Conservation (phyloP, 2,329 filamentous ascomycete species). For the Scytalidium lignicola region DNA sequence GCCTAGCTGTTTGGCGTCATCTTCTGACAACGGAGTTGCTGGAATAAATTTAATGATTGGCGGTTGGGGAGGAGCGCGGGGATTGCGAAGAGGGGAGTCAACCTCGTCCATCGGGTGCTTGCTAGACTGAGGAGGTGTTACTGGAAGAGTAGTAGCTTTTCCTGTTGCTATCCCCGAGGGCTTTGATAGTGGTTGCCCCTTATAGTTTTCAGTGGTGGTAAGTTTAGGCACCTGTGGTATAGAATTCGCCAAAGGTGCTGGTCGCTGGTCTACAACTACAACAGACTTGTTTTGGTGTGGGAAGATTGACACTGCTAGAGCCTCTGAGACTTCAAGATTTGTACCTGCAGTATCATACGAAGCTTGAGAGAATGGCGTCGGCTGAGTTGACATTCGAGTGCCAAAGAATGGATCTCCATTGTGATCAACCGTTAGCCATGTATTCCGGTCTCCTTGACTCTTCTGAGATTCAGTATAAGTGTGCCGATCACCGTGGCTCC, state of each 20-base stretch:
- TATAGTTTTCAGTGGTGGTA: slow-evolving; percentile 4
- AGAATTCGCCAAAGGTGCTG: slow-evolving; percentile 10
- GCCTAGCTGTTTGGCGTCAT: slow-evolving; percentile 41
- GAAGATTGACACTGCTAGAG: slow-evolving; percentile 56
- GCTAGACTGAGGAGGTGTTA: slow-evolving; percentile 46
- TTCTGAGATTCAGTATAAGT: slow-evolving; percentile 9
- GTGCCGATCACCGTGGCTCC: slow-evolving; percentile 9
- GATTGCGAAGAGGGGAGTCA: slow-evolving; percentile 59
- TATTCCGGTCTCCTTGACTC: slow-evolving; percentile 6
- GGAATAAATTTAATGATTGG: slow-evolving; percentile 58
- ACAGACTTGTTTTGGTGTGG: slow-evolving; percentile 61
- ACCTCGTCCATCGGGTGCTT: slow-evolving; percentile 46
- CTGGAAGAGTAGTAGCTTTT: slow-evolving; percentile 34
- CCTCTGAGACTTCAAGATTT: slow-evolving; percentile 56
- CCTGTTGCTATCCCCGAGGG: slow-evolving; percentile 17
- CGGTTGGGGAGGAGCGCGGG: slow-evolving; percentile 52
- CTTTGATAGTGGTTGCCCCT: not conserved
- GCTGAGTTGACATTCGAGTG: slow-evolving; percentile 48
- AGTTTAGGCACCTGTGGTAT: slow-evolving; percentile 9
- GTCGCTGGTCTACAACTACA: slow-evolving; percentile 42
- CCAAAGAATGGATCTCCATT: slow-evolving; percentile 50
- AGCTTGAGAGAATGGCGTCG: slow-evolving; percentile 57
- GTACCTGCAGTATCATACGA: slow-evolving; percentile 59
- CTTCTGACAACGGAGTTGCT: slow-evolving; percentile 58
- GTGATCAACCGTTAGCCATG: slow-evolving; percentile 39